A percentile compares a stretch with the other conserved stretches of the same genome.
Evolutionary conservation across 768 basidiomycete species (phyloP).

Genomic region (Paxillus rubicundulus): DNA sequence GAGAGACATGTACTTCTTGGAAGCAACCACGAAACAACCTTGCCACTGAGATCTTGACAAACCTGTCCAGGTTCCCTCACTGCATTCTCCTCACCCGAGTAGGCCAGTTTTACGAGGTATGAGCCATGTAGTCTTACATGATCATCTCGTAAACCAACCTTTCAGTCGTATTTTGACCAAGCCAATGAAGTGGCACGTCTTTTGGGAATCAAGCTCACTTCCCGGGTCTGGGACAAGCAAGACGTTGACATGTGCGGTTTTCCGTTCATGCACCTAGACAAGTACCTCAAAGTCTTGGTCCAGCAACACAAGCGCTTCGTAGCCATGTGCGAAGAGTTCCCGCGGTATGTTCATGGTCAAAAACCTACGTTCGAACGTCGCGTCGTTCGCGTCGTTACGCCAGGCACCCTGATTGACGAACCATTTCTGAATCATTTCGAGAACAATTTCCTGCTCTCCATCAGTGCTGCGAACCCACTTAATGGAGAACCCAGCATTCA

Average conservation of each 20-base stretch:
- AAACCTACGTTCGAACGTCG: constrained; percentile 72
- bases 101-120: constrained; percentile 93
- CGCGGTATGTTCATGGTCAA: constrained; percentile 44
- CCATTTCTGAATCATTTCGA: constrained; percentile 81
- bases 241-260: constrained; percentile 88
- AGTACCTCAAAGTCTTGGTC: constrained; percentile 81
- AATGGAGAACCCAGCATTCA: constrained; percentile 1
- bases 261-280: constrained; percentile 80
- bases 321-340: constrained; percentile 93
- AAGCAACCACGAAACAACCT: constrained; percentile 47
- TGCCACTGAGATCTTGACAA: constrained; percentile 66
- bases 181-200: constrained; percentile 73
- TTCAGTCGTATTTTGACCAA: constrained; percentile 92
- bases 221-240: constrained; percentile 67
- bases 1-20: neutral
- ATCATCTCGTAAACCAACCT: constrained; percentile 4
- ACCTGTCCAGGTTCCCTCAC: constrained; percentile 76
- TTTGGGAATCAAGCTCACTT: constrained; percentile 80
- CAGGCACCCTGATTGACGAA: constrained; percentile 93
- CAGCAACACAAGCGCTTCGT: constrained; percentile 83
- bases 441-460: constrained; percentile 86
- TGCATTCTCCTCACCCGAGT: constrained; percentile 90
- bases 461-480: constrained; percentile 34
- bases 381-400: constrained; percentile 85
- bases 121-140: constrained; percentile 6